phyloP scores from a whole-genome alignment of 2,329 filamentous ascomycete species.

The Verticillium zaregamsianum region DNA sequence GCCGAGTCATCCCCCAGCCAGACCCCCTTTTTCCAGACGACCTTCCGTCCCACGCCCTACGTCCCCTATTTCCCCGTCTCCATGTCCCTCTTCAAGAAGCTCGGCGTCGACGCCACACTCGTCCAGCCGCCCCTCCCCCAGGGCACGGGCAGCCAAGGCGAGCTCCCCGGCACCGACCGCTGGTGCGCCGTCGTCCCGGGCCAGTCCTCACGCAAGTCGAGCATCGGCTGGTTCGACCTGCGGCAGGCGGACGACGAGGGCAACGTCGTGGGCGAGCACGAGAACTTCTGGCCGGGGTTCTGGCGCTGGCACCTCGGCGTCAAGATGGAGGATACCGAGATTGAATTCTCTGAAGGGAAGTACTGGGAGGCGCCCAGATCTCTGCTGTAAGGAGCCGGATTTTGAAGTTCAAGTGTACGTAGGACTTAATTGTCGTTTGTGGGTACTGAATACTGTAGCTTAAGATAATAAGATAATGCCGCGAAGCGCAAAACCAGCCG shows the following conservation, averaged over 20 bases:
- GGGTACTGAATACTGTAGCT: background rate
- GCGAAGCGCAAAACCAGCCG: too few species aligned
- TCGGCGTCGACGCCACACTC: slow-evolving; percentile 38
- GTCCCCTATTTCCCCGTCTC: slow-evolving; percentile 40
- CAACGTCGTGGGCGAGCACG: slow-evolving; percentile 16
- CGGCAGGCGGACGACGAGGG: slow-evolving; percentile 28
- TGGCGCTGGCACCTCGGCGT: slow-evolving; percentile 38
- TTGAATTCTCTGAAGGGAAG: slow-evolving; percentile 19
- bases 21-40: slow-evolving; percentile 41
- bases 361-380: slow-evolving; percentile 20
- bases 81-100: slow-evolving; percentile 27
- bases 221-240: slow-evolving; percentile 44
- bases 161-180: slow-evolving; percentile 40
- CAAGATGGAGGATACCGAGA: slow-evolving; percentile 30
- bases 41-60: slow-evolving; percentile 35
- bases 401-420: too few species aligned
- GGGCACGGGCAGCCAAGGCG: slow-evolving; percentile 31
- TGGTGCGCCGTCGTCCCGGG: slow-evolving; percentile 37
- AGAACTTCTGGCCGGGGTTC: slow-evolving; percentile 45
- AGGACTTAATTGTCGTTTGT: too few species aligned
- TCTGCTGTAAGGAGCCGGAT: slow-evolving; percentile 15
- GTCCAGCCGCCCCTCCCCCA: slow-evolving; percentile 46
- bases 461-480: too few species aligned
- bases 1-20: slow-evolving; percentile 26
- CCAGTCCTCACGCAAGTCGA: slow-evolving; percentile 23